Percentiles rank a stretch among this genome's conserved stretches.
These are phyloP conservation scores for Sedum album DNA, from an alignment of 164 flowering plant genomes.

Conservation along the genomic window DNA sequence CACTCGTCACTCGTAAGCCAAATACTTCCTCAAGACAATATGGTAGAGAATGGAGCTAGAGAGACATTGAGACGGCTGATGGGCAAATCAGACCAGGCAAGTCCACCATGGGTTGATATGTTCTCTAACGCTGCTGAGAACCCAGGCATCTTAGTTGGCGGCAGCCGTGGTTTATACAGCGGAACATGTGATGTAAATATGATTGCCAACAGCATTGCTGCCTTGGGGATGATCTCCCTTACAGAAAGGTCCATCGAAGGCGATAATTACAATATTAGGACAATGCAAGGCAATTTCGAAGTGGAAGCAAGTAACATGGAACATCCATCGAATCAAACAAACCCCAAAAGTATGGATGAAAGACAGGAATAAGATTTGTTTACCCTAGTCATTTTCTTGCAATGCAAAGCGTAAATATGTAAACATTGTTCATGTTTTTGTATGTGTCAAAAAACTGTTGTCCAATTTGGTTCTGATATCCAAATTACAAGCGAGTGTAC, in stretches of 20 bases:
- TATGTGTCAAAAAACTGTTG: slow-evolving; percentile 1
- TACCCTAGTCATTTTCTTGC: not conserved
- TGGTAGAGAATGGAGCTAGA: slow-evolving; percentile 72
- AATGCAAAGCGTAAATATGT: not conserved
- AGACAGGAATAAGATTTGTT: not conserved
- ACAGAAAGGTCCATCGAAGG: slow-evolving; percentile 16
- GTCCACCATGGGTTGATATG: slow-evolving; percentile 34
- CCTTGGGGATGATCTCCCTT: slow-evolving; percentile 34
- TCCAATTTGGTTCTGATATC: no score
- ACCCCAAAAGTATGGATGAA: not conserved
- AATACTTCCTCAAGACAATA: slow-evolving; percentile 42
- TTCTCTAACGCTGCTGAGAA: slow-evolving; percentile 33
- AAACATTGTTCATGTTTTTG: not conserved
- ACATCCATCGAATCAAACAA: not conserved
- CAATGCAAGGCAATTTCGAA: slow-evolving; percentile 11
- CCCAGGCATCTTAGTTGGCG: slow-evolving; percentile 25
- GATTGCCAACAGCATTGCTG: slow-evolving; percentile 32
- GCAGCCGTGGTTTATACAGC: slow-evolving; percentile 56
- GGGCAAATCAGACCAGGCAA: slow-evolving; percentile 44
- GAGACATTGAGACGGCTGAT: slow-evolving; percentile 80
- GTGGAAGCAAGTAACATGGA: not conserved
- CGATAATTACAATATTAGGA: not conserved
- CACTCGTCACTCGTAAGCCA: slow-evolving; percentile 45
- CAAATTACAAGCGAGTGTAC: no score
- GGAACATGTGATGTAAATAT: slow-evolving; percentile 36